Evolutionary conservation across 768 basidiomycete genomes (phyloP), one percentile per base, ranked within the genome.

Genomic region (Mycena amicta): DNA sequence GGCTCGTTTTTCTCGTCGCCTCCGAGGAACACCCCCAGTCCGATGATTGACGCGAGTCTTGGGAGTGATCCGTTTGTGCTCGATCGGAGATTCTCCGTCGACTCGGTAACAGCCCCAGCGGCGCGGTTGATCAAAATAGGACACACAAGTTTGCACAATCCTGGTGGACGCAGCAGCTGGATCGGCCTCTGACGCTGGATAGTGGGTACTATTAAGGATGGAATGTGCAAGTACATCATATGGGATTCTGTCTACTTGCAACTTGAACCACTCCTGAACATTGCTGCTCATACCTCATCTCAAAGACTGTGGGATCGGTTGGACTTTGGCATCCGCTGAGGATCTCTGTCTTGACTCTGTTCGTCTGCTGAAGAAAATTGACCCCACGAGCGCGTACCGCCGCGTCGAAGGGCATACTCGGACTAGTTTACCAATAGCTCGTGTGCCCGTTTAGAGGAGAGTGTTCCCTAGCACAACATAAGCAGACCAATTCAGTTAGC

Each of bases 61-160:
- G 28, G 28, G 47, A 25, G 11, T 22, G 47, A 49, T 23, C 27
- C 47, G 27, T 51, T 54, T 6, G 20, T 46, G 13, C 51, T 60
- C 25, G 57, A 55, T 37, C 50, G 55, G 52, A 33, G 65, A 47
- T 28, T 26, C 13, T 63, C 37, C 20, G 59, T 49, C 47, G 47
- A 28, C 12, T 49, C 47, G 25, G 13, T 16, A 39, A 41, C 25
- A 22, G 67, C 63, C 53, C 59, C 50, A 43, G 45, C 55, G 30
- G 55, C 70, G 68, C 79, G 70, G 72, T 79, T 84, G 28, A 82
- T 98, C 50, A 98, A 98, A 74, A 95, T 99, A 69, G 93, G 95
- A 4, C 95, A 98, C 74, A 95, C 94, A 29, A 84, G 85, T 63
- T 72, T 99, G 69, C 96, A 97, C 68, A 99, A 98, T 73, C 86